A percentile compares a stretch with the other conserved stretches of the same genome.
Conservation (phyloP, 306 rosid species). For the Trifolium subterraneum region DNA sequence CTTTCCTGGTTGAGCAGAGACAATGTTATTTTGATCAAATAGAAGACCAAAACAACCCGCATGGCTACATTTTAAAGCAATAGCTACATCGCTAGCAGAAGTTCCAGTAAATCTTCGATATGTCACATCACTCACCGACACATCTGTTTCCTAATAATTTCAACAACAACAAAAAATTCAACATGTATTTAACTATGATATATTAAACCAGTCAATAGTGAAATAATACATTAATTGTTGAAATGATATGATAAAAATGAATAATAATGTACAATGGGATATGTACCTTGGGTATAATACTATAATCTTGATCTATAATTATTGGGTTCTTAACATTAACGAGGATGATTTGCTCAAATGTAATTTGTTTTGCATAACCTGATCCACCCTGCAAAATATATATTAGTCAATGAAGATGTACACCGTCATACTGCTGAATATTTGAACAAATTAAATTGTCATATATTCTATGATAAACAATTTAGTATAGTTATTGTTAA, state of each 20-base stretch:
- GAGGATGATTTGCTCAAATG: conserved; percentile 41
- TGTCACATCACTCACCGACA: conserved; percentile 43
- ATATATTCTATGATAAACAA: neutral
- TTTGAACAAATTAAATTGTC: neutral
- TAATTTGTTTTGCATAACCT: conserved; percentile 52
- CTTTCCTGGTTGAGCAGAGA: neutral
- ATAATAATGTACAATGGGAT: neutral
- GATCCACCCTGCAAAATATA: conserved; percentile 42
- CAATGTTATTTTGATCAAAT: conserved; percentile 32
- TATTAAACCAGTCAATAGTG: neutral
- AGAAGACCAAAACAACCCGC: conserved; percentile 32
- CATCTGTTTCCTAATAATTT: neutral
- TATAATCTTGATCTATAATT: conserved; percentile 44
- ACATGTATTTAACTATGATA: neutral
- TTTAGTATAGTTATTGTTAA: neutral
- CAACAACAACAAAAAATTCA: neutral
- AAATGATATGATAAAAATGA: neutral
- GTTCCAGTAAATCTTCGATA: conserved; percentile 44
- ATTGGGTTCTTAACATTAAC: conserved; percentile 28
- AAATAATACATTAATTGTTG: neutral
- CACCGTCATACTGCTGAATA: too few species aligned
- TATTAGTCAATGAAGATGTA: neutral
- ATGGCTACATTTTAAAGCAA: conserved; percentile 21
- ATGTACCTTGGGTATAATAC: neutral
- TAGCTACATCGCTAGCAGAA: conserved; percentile 17